These are phyloP conservation scores for Crotalaria pallida DNA, from an alignment of 306 rosid species.

Conservation along the genomic window DNA sequence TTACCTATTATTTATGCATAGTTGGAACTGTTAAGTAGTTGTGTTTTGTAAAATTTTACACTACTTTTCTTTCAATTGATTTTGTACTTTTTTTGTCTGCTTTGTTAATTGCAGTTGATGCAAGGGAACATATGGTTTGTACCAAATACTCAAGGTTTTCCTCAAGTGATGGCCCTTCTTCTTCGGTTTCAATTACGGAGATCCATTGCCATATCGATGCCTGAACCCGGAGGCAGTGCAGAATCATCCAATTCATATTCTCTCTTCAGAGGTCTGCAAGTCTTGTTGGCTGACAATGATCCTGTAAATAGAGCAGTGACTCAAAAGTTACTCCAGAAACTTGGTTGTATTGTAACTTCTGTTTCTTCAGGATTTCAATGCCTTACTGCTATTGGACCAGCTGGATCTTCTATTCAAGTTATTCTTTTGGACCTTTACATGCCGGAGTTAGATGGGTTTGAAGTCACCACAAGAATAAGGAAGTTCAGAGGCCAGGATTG, in stretches of 20 bases:
- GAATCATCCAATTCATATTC: constrained; percentile 53
- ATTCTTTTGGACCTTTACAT: constrained; percentile 72
- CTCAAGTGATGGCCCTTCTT: constrained; percentile 64
- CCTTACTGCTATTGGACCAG: constrained; percentile 41
- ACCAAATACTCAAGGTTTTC: constrained; percentile 57
- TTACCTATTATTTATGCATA: not conserved
- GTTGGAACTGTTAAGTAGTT: not conserved
- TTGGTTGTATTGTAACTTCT: constrained; percentile 67
- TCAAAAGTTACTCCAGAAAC: constrained; percentile 56
- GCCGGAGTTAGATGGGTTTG: constrained; percentile 71
- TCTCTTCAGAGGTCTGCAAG: constrained; percentile 58
- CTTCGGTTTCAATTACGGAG: constrained; percentile 57
- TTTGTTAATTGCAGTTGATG: constrained; percentile 53
- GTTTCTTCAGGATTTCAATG: constrained; percentile 78
- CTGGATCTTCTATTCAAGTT: constrained; percentile 47
- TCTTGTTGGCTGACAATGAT: constrained; percentile 60
- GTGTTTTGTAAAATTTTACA: not conserved
- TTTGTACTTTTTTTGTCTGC: not conserved
- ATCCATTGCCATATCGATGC: constrained; percentile 45
- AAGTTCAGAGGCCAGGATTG: constrained; percentile 59
- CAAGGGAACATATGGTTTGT: constrained; percentile 71
- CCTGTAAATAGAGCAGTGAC: constrained; percentile 73
- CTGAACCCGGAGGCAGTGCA: constrained; percentile 52
- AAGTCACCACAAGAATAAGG: constrained; percentile 58
- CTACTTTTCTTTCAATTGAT: not conserved